These are phyloP conservation scores for Sugiyamaella sp. DNA, from an alignment of 1,139 yeast genomes.

Conservation along the genomic window DNA sequence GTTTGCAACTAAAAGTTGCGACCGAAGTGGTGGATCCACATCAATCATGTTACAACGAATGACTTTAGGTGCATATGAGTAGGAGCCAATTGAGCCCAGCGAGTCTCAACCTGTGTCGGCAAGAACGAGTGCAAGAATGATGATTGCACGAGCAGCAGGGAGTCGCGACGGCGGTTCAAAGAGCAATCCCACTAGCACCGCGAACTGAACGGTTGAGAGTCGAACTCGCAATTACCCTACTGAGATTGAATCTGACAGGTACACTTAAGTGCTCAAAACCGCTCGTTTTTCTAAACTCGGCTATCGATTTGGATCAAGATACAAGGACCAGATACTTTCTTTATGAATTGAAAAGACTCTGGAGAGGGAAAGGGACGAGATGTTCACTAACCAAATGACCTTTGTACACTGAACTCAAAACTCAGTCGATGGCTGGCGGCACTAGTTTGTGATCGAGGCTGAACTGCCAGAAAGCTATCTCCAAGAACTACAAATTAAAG, in stretches of 20 bases:
- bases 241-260: too few relatives aligned
- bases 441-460: not conserved
- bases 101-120: too few relatives aligned
- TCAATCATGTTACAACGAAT: not conserved
- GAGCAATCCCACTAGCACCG: not conserved
- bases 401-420: not conserved
- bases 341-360: too few relatives aligned
- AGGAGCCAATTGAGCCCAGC: too few relatives aligned
- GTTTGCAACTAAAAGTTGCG: conserved; percentile 10
- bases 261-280: not conserved
- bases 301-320: not conserved
- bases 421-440: not conserved
- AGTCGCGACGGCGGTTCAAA: not conserved
- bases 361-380: not conserved
- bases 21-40: conserved; percentile 1
- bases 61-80: not conserved
- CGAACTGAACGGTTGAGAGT: not conserved
- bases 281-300: not conserved
- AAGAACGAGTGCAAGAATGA: not conserved
- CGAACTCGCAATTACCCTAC: too few relatives aligned
- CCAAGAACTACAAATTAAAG: not conserved
- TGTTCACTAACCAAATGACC: not conserved
- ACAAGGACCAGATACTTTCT: too few relatives aligned
- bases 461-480: not conserved
- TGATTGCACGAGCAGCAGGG: not conserved